Conservation (phyloP, 164 flowering plant species). For the Malania oleifera region DNA sequence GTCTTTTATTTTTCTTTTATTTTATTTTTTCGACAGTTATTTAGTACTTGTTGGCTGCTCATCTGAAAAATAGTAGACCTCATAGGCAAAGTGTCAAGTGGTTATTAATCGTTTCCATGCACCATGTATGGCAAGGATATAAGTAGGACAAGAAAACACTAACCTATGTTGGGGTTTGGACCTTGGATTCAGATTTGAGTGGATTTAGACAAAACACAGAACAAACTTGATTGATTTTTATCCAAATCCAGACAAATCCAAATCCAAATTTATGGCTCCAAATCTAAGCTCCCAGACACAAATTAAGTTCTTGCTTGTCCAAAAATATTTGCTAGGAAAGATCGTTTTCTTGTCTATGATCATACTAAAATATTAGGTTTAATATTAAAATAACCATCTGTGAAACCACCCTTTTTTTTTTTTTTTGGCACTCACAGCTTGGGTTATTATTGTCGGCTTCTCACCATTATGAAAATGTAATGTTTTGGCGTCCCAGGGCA, state of each 20-base stretch:
- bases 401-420: background rate
- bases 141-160: background rate
- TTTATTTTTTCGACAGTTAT: background rate
- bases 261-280: no score
- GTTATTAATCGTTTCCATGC: background rate
- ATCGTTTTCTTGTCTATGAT: no score
- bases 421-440: background rate
- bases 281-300: no score
- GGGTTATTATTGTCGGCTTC: background rate
- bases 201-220: no score
- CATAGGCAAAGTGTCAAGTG: background rate
- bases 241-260: no score
- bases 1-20: no score
- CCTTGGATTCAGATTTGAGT: no score
- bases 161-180: background rate
- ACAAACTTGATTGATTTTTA: no score
- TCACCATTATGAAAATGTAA: background rate
- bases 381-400: background rate
- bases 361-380: no score
- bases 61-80: background rate
- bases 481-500: conserved; percentile 48
- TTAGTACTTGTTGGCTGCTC: background rate
- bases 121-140: background rate
- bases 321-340: no score
- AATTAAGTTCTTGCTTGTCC: no score